Evolutionary conservation across 371 early-diverging fungal species (phyloP).

Genomic region (Circinella umbellata): DNA sequence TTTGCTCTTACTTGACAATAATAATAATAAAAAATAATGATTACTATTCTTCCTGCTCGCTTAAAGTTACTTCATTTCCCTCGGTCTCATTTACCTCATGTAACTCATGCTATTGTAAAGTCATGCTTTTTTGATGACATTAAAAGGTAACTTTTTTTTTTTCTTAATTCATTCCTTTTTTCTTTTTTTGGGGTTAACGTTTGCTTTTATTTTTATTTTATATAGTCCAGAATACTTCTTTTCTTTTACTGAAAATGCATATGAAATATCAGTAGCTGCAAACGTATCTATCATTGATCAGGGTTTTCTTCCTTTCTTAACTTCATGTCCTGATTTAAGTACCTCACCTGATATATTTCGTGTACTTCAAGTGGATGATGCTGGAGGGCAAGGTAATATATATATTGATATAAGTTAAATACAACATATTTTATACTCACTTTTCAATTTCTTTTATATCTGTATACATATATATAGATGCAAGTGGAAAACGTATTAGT

Average conservation of each 20-base stretch:
- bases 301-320: conserved; percentile 53
- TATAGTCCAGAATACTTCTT: conserved; percentile 68
- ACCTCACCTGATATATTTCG: conserved; percentile 65
- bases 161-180: no score
- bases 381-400: conserved; percentile 64
- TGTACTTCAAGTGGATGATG: conserved; percentile 75
- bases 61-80: conserved; percentile 55
- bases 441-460: neutral
- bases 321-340: conserved; percentile 43
- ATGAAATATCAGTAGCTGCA: conserved; percentile 75
- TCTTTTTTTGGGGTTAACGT: neutral
- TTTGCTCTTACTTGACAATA: conserved; percentile 11
- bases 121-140: conserved; percentile 60
- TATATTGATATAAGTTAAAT: neutral
- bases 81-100: conserved; percentile 43
- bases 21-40: conserved; percentile 22
- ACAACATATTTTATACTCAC: no score
- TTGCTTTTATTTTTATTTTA: neutral
- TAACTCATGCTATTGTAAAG: conserved; percentile 70
- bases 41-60: conserved; percentile 50
- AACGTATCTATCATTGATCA: conserved; percentile 58
- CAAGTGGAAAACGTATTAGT: conserved; percentile 74
- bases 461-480: conserved; percentile 40
- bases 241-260: conserved; percentile 75
- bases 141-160: conserved; percentile 26